Conservation (phyloP, 805 yeast genomes). For the Candida xyloterini region DNA sequence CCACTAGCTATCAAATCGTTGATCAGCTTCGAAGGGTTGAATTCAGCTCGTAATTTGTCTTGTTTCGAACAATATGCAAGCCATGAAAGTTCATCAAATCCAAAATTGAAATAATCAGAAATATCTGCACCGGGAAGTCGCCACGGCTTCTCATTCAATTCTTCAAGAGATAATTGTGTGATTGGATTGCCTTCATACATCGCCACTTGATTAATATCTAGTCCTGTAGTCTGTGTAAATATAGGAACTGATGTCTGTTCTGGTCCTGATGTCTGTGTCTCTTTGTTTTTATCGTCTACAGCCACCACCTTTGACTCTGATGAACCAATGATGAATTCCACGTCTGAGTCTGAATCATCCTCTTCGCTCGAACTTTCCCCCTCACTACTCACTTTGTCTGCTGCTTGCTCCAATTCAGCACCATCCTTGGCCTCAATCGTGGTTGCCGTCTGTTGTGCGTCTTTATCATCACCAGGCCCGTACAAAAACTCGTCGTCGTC, state of each 20-base stretch:
- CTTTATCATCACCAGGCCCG: conserved; percentile 43
- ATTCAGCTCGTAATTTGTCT: conserved; percentile 74
- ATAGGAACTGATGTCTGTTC: conserved; percentile 31
- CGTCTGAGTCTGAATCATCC: conserved; percentile 50
- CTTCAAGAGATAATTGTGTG: conserved; percentile 75
- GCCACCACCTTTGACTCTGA: conserved; percentile 28
- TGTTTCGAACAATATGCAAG: conserved; percentile 86
- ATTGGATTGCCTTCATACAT: conserved; percentile 77
- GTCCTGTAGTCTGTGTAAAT: conserved; percentile 38
- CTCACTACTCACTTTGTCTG: conserved; percentile 26
- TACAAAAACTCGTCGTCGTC: conserved; percentile 70
- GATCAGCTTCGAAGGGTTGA: conserved; percentile 77
- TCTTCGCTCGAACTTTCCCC: conserved; percentile 30
- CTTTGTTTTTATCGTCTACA: conserved; percentile 15
- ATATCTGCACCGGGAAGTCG: conserved; percentile 94
- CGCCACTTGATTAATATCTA: conserved; percentile 74
- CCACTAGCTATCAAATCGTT: conserved; percentile 50
- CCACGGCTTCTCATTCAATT: conserved; percentile 95
- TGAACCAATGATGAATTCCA: conserved; percentile 75
- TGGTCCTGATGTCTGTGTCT: conserved; percentile 18
- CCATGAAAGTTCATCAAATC: conserved; percentile 97
- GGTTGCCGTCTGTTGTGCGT: conserved; percentile 19
- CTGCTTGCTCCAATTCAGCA: conserved; percentile 22
- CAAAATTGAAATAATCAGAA: conserved; percentile 92
- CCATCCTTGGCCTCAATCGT: conserved; percentile 23